Base-by-base conservation (phyloP, 139 green algal genomes). In the Chlorella vulgaris region DNA sequence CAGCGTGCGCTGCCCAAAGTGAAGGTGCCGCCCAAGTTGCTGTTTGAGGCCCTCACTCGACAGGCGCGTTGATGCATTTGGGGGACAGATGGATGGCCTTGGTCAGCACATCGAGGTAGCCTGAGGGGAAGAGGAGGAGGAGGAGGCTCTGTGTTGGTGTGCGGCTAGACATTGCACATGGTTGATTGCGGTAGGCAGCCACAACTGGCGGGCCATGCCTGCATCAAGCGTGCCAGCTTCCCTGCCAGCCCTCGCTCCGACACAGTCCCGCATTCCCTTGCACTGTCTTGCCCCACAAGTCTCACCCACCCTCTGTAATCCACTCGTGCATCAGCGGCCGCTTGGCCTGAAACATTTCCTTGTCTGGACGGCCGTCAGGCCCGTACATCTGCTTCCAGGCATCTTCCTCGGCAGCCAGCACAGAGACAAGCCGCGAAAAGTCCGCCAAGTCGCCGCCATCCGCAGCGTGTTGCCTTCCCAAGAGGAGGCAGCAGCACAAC, bases 241-340 rank as follows among this genome's bases (percentile, higher is more conserved):
- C n/a, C n/a, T n/a, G n/a, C n/a, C n/a, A n/a, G n/a, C n/a, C n/a
- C n/a, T n/a, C n/a, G n/a, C n/a, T n/a, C n/a, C n/a, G n/a, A n/a
- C n/a, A n/a, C n/a, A n/a, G n/a, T n/a, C n/a, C n/a, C n/a, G n/a
- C n/a, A n/a, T n/a, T n/a, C n/a, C n/a, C 55, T n/a, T 28, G 22
- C 39, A 15, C 69, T n/a, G n/a, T n/a, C n/a, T n/a, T n/a, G n/a
- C n/a, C n/a, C n/a, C n/a, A n/a, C n/a, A n/a, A n/a, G n/a, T n/a
- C n/a, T n/a, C 36, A 40, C 68, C 3, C 50, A 78, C 71, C 71
- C 51, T 50, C 22, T 33, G 66, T 33, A 24, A 78, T 67, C 71
- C 71, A 78, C 71, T 78, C 71, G 33, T 78, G 71, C 71, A 78
- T 35, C 50, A 78, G 71, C 22, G 51, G 50, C 13, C 71, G 71